Evolutionary conservation across 2,329 filamentous ascomycete species (phyloP).

Genomic region (Hirsutella minnesotensis): DNA sequence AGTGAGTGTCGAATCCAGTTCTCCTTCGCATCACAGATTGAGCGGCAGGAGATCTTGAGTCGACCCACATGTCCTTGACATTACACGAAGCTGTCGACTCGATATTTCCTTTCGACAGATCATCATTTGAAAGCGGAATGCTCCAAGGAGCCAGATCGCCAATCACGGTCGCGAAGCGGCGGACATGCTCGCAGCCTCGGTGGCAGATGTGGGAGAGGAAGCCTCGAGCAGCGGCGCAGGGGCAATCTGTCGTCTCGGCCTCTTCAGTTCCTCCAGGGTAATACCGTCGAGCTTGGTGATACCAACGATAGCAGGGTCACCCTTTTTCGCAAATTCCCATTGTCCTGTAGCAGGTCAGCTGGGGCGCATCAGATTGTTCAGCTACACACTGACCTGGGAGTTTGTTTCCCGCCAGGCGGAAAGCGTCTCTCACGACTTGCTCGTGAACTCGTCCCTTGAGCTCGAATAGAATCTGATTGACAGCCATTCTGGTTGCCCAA

Average conservation of each 20-base stretch:
- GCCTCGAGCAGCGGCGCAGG: conserved; percentile 25
- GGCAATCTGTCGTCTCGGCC: conserved; percentile 57
- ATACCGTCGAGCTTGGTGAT: conserved; percentile 82
- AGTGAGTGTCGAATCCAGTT: too few relatives aligned
- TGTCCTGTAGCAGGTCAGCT: conserved; percentile 38
- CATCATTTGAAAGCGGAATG: too few relatives aligned
- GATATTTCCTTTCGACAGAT: too few relatives aligned
- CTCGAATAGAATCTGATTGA: conserved; percentile 88
- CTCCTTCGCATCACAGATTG: too few relatives aligned
- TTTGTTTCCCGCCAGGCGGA: conserved; percentile 88
- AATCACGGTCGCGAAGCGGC: conserved; percentile 14
- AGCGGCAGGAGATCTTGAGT: too few relatives aligned
- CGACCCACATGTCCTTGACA: too few relatives aligned
- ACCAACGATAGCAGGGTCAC: conserved; percentile 80
- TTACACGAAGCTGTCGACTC: too few relatives aligned
- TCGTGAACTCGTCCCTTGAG: conserved; percentile 88
- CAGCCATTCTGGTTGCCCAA: conserved; percentile 82
- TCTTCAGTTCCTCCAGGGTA: conserved; percentile 73
- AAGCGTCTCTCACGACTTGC: conserved; percentile 85
- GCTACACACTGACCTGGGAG: conserved; percentile 57
- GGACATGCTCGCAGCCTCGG: conserved; percentile 20
- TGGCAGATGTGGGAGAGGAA: conserved; percentile 19
- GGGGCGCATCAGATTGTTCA: not conserved
- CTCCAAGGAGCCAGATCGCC: too few relatives aligned
- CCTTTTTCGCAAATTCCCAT: conserved; percentile 91